Evolutionary conservation across 352 stramenopile species (phyloP).

Genomic region (Phytophthora europaea): DNA sequence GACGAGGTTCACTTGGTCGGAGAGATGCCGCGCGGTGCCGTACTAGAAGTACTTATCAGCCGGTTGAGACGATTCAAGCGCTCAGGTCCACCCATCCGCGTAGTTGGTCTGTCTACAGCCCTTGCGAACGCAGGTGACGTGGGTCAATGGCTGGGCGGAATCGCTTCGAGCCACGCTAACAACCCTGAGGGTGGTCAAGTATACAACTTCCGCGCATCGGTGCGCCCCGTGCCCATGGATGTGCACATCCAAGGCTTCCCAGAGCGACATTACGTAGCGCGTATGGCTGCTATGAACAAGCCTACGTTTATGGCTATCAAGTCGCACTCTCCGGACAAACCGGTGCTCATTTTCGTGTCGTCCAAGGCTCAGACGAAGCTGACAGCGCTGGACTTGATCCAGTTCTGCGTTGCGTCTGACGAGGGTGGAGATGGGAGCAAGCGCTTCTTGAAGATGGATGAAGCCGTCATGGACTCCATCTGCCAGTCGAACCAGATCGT

Average conservation of each 20-base stretch:
- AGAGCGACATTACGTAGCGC: slow-evolving; percentile 97
- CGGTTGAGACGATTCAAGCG: slow-evolving; percentile 81
- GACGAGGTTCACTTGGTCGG: slow-evolving; percentile 99
- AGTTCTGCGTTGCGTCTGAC: slow-evolving; percentile 81
- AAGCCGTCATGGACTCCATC: slow-evolving; percentile 91
- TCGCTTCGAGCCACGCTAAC: slow-evolving; percentile 56
- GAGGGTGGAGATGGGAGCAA: slow-evolving; percentile 92
- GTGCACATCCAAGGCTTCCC: slow-evolving; percentile 98
- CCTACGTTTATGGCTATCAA: slow-evolving; percentile 98
- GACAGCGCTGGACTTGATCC: slow-evolving; percentile 98
- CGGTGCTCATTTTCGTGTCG: slow-evolving; percentile 98
- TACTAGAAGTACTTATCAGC: slow-evolving; percentile 93
- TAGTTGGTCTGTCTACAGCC: slow-evolving; percentile 97
- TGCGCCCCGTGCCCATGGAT: slow-evolving; percentile 97
- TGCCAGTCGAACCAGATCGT: slow-evolving; percentile 84
- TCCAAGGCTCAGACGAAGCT: slow-evolving; percentile 98
- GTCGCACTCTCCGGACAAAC: slow-evolving; percentile 94
- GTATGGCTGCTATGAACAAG: slow-evolving; percentile 99
- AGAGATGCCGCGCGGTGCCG: slow-evolving; percentile 94
- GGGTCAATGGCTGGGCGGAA: slow-evolving; percentile 97
- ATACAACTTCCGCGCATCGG: slow-evolving; percentile 96
- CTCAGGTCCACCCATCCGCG: slow-evolving; percentile 75
- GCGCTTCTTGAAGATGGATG: slow-evolving; percentile 94
- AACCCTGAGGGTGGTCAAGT: slow-evolving; percentile 62
- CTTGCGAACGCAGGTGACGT: slow-evolving; percentile 97